A percentile compares a stretch with the other conserved stretches of the same genome.
phyloP scores from a whole-genome alignment of 2,329 filamentous ascomycete species.

The Penicillium brevicompactum region DNA sequence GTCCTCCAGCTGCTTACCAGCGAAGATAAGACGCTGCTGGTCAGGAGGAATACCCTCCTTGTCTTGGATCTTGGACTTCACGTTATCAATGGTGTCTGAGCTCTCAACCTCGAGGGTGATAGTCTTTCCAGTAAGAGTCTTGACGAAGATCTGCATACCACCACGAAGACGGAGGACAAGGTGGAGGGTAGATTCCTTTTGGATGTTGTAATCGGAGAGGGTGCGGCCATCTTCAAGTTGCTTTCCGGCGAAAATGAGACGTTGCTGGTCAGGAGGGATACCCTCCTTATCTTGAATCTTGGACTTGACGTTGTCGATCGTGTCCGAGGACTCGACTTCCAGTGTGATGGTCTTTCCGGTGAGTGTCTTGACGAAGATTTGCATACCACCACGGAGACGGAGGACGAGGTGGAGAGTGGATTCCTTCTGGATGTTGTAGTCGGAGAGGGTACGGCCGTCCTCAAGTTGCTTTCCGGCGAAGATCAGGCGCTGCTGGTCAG shows the following conservation, averaged over 20 bases:
- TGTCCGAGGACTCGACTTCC: slow-evolving; percentile 86
- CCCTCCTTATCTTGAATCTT: slow-evolving; percentile 85
- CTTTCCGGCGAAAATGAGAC: slow-evolving; percentile 91
- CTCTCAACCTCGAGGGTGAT: slow-evolving; percentile 70
- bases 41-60: slow-evolving; percentile 77
- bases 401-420: slow-evolving; percentile 83
- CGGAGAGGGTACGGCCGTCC: slow-evolving; percentile 84
- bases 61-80: slow-evolving; percentile 75
- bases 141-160: slow-evolving; percentile 85
- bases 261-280: slow-evolving; percentile 92
- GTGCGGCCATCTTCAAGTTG: slow-evolving; percentile 91
- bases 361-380: slow-evolving; percentile 60
- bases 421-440: slow-evolving; percentile 97
- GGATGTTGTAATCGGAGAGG: slow-evolving; percentile 93
- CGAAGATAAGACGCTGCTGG: slow-evolving; percentile 71
- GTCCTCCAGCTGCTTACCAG: slow-evolving; percentile 65
- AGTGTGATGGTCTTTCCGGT: slow-evolving; percentile 91
- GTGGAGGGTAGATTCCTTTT: slow-evolving; percentile 84
- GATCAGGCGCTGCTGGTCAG: slow-evolving; percentile 93
- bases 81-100: slow-evolving; percentile 71
- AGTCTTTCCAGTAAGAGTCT: slow-evolving; percentile 75
- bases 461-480: slow-evolving; percentile 97
- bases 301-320: slow-evolving; percentile 90
- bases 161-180: slow-evolving; percentile 78
- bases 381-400: slow-evolving; percentile 79